A percentile compares a stretch with the other conserved stretches of the same genome.
Evolutionary conservation across 2,329 filamentous ascomycete species (phyloP).

Genomic region (Lasiodiplodia sp.): DNA sequence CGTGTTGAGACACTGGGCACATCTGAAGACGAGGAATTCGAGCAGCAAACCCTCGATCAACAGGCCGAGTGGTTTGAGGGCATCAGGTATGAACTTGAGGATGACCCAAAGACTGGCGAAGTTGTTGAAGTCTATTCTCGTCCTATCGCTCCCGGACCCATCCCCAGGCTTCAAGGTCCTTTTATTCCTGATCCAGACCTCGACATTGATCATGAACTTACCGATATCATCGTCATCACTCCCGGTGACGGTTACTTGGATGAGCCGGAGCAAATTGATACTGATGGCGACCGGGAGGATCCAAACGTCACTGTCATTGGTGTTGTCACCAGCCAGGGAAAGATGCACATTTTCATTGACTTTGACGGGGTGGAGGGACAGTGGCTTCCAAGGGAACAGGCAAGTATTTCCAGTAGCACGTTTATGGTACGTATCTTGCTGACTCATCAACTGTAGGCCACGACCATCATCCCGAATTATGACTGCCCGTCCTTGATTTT

Average conservation of each 20-base stretch:
- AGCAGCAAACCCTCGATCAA: slow-evolving; percentile 54
- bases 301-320: slow-evolving; percentile 65
- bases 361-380: slow-evolving; percentile 68
- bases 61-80: slow-evolving; percentile 66
- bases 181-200: slow-evolving; percentile 62
- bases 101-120: slow-evolving; percentile 56
- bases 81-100: slow-evolving; percentile 56
- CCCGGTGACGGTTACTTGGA: slow-evolving; percentile 32
- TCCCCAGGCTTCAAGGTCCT: slow-evolving; percentile 69
- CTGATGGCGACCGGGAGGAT: slow-evolving; percentile 53
- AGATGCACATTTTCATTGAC: slow-evolving; percentile 67
- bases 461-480: slow-evolving; percentile 35
- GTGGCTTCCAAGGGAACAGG: slow-evolving; percentile 62
- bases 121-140: slow-evolving; percentile 63
- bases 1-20: slow-evolving; percentile 50
- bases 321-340: slow-evolving; percentile 62
- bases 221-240: slow-evolving; percentile 66
- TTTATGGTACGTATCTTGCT: neutral
- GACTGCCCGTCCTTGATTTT: slow-evolving; percentile 39
- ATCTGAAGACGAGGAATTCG: slow-evolving; percentile 53
- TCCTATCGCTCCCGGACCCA: slow-evolving; percentile 60
- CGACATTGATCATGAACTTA: slow-evolving; percentile 62
- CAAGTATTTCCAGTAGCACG: slow-evolving; percentile 29
- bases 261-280: slow-evolving; percentile 60
- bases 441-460: slow-evolving; percentile 9